Evolutionary conservation across 805 yeast species (phyloP), one percentile per base, ranked within the genome.

Genomic region (Teunomyces stri): DNA sequence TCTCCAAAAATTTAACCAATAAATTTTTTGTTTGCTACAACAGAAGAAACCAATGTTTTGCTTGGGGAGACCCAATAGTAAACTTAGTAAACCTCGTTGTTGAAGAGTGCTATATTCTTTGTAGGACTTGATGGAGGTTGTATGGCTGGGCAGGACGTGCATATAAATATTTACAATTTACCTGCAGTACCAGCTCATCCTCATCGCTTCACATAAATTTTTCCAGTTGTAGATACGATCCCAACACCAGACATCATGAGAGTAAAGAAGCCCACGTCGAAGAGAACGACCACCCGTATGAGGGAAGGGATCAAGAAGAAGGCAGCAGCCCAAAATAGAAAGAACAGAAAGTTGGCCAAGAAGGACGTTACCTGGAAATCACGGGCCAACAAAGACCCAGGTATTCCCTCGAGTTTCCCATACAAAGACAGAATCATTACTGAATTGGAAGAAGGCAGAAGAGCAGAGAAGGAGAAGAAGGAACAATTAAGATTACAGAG

Each of bases 291-390:
- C 63, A 92, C 98, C 60, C 89, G 95, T 68, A 82, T 91, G 88
- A 83, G 90, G 62, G 96, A 91, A 68, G 99, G 99, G 53, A 90
- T 94, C 65, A 87, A 89, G 75, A 94, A 90, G 81, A 94, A 94
- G 71, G 91, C 96, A 2, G 80, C 92, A 36, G 97, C 98, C 6
- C 92, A 91, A 58, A 79, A 85, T 54, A 83, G 95, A 69, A 94
- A 94, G 64, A 86, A 87, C 65, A 80, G 77, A 58, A 94, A 94
- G 71, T 55, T 65, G 21, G 79, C 96, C 15, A 94, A 94, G 78
- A 90, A 81, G 63, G 97, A 92, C 66, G 82, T 81, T 3, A 94
- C 98, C 12, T 94, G 99, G 99, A 89, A 81, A 65, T 87, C 96
- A 13, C 82, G 84, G 60, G 69, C 71, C 48, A 82, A 81, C 60